A percentile compares a stretch with the other conserved stretches of the same genome.
Conservation (phyloP, 169 alveolate species). For the Plasmodium relictum region DNA sequence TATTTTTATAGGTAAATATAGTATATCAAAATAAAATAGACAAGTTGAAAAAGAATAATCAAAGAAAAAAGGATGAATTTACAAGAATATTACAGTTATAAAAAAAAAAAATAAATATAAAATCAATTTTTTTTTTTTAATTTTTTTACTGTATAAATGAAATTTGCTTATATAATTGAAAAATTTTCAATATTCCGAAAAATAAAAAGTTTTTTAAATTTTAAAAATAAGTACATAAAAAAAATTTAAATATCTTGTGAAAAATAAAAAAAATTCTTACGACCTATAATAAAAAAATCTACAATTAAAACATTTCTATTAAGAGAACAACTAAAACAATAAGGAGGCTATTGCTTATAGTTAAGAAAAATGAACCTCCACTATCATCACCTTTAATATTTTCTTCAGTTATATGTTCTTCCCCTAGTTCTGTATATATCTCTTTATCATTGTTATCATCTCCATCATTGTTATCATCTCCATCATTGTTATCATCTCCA, state of each 20-base stretch:
- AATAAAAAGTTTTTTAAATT: constrained; percentile 7
- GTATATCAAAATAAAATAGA: constrained; percentile 66
- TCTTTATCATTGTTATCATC: not conserved
- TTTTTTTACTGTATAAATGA: not conserved
- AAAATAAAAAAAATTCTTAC: not conserved
- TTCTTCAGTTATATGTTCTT: not conserved
- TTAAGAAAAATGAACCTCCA: constrained; percentile 17
- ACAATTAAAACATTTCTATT: constrained; percentile 8
- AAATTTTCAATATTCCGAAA: not conserved
- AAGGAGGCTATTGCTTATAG: constrained; percentile 11
- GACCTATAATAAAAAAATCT: too few species aligned
- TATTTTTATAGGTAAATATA: constrained; percentile 19
- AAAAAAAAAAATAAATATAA: constrained; percentile 1
- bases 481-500: not conserved
- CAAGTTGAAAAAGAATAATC: constrained; percentile 68
- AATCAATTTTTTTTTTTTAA: constrained; percentile 12
- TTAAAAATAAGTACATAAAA: not conserved
- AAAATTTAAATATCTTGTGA: not conserved
- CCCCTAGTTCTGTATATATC: not conserved
- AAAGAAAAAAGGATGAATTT: constrained; percentile 60
- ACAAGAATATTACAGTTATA: constrained; percentile 56
- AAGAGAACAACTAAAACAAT: constrained; percentile 5
- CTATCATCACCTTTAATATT: not conserved
- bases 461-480: not conserved
- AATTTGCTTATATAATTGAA: not conserved